A percentile compares a stretch with the other conserved stretches of the same genome.
These are phyloP conservation scores for Suillus fuscotomentosus DNA, from an alignment of 768 basidiomycete genomes.

Conservation along the genomic window DNA sequence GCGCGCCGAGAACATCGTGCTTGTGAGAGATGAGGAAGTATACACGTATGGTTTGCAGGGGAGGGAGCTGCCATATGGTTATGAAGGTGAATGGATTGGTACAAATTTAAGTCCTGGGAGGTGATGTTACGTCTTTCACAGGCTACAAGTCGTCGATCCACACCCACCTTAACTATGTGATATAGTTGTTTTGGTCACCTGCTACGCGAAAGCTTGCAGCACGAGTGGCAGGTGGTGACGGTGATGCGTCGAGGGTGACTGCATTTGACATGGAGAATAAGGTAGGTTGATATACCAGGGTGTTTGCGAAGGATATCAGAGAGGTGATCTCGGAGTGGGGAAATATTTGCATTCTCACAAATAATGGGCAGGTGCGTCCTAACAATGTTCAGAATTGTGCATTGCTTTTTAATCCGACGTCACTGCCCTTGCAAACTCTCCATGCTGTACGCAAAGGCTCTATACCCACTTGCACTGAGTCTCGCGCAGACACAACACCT, in stretches of 20 bases:
- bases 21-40: constrained; percentile 90
- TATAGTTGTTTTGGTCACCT: constrained; percentile 80
- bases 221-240: constrained; percentile 25
- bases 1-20: constrained; percentile 68
- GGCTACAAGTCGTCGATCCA: constrained; percentile 67
- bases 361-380: constrained; percentile 67
- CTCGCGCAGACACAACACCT: constrained; percentile 80
- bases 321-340: constrained; percentile 84
- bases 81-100: constrained; percentile 64
- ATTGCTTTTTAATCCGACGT: neutral
- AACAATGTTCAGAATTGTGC: neutral
- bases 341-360: constrained; percentile 69
- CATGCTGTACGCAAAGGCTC: constrained; percentile 75
- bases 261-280: constrained; percentile 93
- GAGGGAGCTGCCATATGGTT: constrained; percentile 81
- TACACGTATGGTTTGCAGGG: constrained; percentile 83
- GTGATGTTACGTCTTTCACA: constrained; percentile 1
- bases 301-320: constrained; percentile 80
- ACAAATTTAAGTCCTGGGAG: constrained; percentile 3
- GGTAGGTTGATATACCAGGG: constrained; percentile 78
- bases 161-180: constrained; percentile 75
- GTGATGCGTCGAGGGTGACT: constrained; percentile 75
- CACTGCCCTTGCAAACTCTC: constrained; percentile 56
- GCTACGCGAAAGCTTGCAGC: constrained; percentile 42
- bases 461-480: constrained; percentile 76